phyloP scores from a whole-genome alignment of 768 basidiomycete species.

The Leccinum incarnatum region DNA sequence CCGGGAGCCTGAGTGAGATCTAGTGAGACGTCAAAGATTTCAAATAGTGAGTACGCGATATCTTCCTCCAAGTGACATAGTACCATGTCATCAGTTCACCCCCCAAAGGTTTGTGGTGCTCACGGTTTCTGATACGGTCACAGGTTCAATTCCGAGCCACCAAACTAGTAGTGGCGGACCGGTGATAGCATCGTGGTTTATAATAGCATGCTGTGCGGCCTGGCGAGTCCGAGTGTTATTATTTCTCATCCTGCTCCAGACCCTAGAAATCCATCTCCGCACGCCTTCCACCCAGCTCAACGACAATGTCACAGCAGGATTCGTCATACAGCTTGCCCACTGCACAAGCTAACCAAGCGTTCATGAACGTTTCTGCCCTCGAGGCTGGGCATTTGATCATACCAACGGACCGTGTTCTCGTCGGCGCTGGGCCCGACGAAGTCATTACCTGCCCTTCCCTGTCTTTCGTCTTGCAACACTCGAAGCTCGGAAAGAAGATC shows the following conservation, averaged over 20 bases:
- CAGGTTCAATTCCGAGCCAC: no score
- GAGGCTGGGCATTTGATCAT: constrained; percentile 39
- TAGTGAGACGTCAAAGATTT: no score
- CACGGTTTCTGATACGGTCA: no score
- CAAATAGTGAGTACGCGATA: no score
- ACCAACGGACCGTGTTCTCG: neutral
- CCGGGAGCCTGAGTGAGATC: no score
- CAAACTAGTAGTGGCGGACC: no score
- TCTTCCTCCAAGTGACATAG: no score
- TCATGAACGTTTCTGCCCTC: constrained; percentile 53
- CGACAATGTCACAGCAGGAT: neutral
- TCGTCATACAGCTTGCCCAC: neutral
- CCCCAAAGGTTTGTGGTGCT: no score
- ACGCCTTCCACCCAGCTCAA: neutral
- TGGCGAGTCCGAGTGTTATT: neutral
- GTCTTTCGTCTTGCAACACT: constrained; percentile 51
- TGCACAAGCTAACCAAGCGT: constrained; percentile 40
- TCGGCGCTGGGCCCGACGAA: neutral
- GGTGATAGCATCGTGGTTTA: neutral
- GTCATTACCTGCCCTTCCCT: constrained; percentile 16
- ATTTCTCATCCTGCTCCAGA: neutral
- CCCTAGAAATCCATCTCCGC: neutral
- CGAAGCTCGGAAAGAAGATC: constrained; percentile 35
- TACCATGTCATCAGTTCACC: no score
- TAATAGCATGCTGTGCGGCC: neutral